Conservation (phyloP, 2,329 filamentous ascomycete species). For the Pyricularia pennisetigena region DNA sequence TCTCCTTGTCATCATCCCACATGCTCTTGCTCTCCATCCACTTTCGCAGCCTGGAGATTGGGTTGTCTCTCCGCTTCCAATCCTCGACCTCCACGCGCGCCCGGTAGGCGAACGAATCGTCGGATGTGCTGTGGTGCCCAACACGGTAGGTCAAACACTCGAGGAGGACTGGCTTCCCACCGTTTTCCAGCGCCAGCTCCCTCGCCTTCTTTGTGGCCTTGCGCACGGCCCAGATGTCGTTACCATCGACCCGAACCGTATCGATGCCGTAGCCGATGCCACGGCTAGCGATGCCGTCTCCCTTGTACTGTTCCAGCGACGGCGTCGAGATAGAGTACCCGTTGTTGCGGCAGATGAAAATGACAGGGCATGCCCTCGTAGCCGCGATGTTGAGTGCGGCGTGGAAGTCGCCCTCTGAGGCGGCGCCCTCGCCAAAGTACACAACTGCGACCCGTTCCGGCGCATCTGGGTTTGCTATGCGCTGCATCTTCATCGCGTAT, state of each 20-base stretch:
- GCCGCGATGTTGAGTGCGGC: conserved; percentile 74
- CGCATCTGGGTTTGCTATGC: conserved; percentile 50
- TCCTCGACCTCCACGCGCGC: conserved; percentile 86
- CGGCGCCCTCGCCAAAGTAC: conserved; percentile 76
- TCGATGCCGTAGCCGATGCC: conserved; percentile 78
- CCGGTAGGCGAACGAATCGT: conserved; percentile 94
- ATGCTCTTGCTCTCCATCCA: conserved; percentile 77
- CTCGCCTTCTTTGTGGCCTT: conserved; percentile 63
- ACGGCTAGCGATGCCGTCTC: conserved; percentile 70
- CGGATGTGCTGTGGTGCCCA: conserved; percentile 87
- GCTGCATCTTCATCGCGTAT: conserved; percentile 68
- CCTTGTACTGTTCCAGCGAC: conserved; percentile 71
- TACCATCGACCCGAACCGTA: conserved; percentile 72
- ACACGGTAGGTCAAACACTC: conserved; percentile 99
- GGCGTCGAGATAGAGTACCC: conserved; percentile 75
- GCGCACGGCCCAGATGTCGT: conserved; percentile 70
- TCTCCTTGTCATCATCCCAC: conserved; percentile 82
- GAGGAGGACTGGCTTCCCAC: conserved; percentile 75
- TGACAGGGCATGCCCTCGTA: conserved; percentile 62
- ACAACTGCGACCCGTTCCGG: conserved; percentile 57
- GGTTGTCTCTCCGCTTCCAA: conserved; percentile 51
- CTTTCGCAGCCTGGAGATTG: conserved; percentile 27
- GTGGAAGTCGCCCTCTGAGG: conserved; percentile 75
- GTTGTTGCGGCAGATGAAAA: conserved; percentile 78
- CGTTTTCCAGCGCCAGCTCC: conserved; percentile 65